Conservation (phyloP, 169 alveolate species). For the Eimeria praecox region DNA sequence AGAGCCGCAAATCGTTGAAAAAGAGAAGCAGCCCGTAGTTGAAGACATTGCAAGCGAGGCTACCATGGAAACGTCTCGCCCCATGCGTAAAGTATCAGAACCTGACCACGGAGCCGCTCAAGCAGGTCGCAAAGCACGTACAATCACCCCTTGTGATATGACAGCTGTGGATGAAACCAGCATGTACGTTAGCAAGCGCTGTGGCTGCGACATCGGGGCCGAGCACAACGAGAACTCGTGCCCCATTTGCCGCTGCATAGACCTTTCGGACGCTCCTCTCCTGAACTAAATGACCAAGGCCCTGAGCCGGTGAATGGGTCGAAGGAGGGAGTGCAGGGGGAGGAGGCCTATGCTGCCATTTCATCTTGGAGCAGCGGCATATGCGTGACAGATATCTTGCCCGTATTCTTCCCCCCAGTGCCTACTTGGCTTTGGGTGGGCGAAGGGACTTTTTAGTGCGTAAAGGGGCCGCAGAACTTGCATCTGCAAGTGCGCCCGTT, state of each 20-base stretch:
- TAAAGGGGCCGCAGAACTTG: not conserved
- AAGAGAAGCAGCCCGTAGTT: slow-evolving; percentile 78
- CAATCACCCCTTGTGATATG: slow-evolving; percentile 88
- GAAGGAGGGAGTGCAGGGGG: not conserved
- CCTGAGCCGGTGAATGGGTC: not conserved
- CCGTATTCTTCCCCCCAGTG: slow-evolving; percentile 23
- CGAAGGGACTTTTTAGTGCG: slow-evolving; percentile 56
- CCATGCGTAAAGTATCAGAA: slow-evolving; percentile 83
- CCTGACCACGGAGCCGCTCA: slow-evolving; percentile 84
- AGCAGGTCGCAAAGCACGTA: slow-evolving; percentile 83
- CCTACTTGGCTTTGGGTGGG: slow-evolving; percentile 27
- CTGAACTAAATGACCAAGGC: slow-evolving; percentile 81
- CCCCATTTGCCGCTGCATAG: slow-evolving; percentile 86
- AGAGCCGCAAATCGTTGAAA: slow-evolving; percentile 78
- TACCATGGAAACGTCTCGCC: slow-evolving; percentile 83
- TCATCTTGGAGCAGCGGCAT: not conserved
- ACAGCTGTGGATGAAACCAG: slow-evolving; percentile 87
- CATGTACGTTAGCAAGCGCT: slow-evolving; percentile 85
- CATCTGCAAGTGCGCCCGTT: not conserved
- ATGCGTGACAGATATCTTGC: not conserved
- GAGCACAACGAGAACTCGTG: slow-evolving; percentile 88
- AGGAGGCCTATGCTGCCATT: not conserved
- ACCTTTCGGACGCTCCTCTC: slow-evolving; percentile 88
- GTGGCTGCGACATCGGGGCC: slow-evolving; percentile 89
- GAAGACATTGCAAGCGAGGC: slow-evolving; percentile 83